Evolutionary conservation across 2,329 filamentous ascomycete species (phyloP), one percentile per base, ranked within the genome.

Genomic region (Teratosphaeria viscida): DNA sequence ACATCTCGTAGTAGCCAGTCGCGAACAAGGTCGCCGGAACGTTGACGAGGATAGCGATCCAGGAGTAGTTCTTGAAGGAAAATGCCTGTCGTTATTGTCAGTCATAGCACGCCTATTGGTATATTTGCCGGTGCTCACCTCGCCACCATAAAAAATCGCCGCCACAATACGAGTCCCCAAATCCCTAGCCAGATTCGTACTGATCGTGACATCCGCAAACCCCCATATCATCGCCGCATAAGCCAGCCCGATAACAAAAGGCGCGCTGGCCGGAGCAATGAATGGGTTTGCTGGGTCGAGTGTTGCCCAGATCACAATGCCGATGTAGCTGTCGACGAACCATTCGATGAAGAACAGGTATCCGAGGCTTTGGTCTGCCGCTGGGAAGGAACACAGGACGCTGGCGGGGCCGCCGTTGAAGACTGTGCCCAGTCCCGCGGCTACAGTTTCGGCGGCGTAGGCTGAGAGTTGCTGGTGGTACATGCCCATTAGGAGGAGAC

Each of bases 241-340:
- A 5, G 76, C 81, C 4, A 84, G 65, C 11, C 82, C 82, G 63
- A 85, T 84, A 39, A 78, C 75, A 62, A 82, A 82, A 3, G 81
- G 80, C 0, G 77, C 78, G 27, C 71, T 70, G 10, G 71, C 59
- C 5, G 81, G 75, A 7, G 75, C 70, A 29, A 84, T 73, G 67
- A 84, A 84, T 0, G 81, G 81, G 68, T 85, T 85, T 11, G 81
- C 79, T 0, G 80, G 80, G 68, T 85, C 82, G 35, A 84, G 74
- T 54, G 74, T 75, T 7, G 81, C 76, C 81, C 82, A 85, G 67
- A 85, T 83, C 14, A 83, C 71, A 60, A 84, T 74, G 32, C 77
- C 79, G 59, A 85, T 79, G 70, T 83, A 83, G 59, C 71, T 74
- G 66, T 82, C 79, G 32, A 82, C 81, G 64, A 85, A 83, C 67